Evolutionary conservation across 257 asterid genomes (phyloP).

Genomic region (Capsicum rhomboideum): DNA sequence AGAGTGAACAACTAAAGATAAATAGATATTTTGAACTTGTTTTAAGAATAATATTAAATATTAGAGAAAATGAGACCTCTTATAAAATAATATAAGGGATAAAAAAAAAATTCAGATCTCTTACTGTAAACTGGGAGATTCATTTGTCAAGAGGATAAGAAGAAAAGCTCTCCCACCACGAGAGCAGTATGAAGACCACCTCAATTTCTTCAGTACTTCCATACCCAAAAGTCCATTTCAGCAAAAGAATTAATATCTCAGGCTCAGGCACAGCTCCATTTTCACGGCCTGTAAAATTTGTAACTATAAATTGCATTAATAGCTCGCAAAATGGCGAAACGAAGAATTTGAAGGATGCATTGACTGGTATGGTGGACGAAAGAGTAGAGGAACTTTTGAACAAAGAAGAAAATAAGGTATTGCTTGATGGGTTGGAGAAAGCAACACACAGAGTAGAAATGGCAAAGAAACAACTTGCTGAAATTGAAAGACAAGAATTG

Average conservation of each 20-base stretch:
- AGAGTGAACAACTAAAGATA: too few relatives aligned
- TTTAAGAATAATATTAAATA: too few relatives aligned
- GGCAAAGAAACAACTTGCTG: conserved; percentile 70
- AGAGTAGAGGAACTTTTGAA: conserved; percentile 56
- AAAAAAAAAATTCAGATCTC: too few relatives aligned
- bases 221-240: conserved; percentile 11
- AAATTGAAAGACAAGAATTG: conserved; percentile 69
- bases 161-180: not conserved
- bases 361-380: conserved; percentile 69
- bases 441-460: conserved; percentile 70
- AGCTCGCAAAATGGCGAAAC: conserved; percentile 18
- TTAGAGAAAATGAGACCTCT: too few relatives aligned
- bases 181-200: conserved; percentile 19
- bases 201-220: conserved; percentile 20
- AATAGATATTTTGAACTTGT: too few relatives aligned
- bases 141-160: conserved; percentile 1
- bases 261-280: conserved; percentile 2
- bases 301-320: conserved; percentile 43
- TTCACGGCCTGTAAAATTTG: conserved; percentile 8
- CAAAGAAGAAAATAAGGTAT: conserved; percentile 70
- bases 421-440: conserved; percentile 70
- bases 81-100: too few relatives aligned
- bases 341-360: conserved; percentile 33
- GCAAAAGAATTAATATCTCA: conserved; percentile 11
- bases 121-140: too few relatives aligned